Conservation (phyloP, 495 filamentous ascomycete genomes). For the Daldinia concentrica region DNA sequence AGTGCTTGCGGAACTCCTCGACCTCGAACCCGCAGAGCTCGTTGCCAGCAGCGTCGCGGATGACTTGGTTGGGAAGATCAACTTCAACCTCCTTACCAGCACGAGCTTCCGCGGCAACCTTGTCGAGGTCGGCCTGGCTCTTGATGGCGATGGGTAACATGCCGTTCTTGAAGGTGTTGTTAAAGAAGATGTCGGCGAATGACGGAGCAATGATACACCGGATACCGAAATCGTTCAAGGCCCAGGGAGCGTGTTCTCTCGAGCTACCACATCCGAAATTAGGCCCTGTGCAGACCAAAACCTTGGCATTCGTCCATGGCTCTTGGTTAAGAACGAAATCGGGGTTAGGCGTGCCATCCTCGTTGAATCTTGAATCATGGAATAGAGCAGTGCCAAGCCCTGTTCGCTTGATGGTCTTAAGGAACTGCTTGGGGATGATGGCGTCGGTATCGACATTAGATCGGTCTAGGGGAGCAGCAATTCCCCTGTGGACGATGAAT, state of each 20-base stretch:
- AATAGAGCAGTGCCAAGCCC: slow-evolving; percentile 91
- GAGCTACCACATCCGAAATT: slow-evolving; percentile 97
- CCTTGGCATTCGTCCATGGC: slow-evolving; percentile 85
- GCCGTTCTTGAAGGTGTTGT: slow-evolving; percentile 99
- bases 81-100: slow-evolving; percentile 90
- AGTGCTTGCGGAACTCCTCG: slow-evolving; percentile 92
- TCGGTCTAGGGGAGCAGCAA: slow-evolving; percentile 87
- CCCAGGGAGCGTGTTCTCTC: slow-evolving; percentile 97
- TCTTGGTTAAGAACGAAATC: slow-evolving; percentile 92
- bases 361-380: slow-evolving; percentile 78
- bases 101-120: slow-evolving; percentile 80
- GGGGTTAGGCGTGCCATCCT: slow-evolving; percentile 75
- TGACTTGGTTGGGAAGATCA: slow-evolving; percentile 84
- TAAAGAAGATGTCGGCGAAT: slow-evolving; percentile 98
- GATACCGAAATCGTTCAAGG: slow-evolving; percentile 95
- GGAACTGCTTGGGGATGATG: slow-evolving; percentile 98
- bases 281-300: slow-evolving; percentile 89
- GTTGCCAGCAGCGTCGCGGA: slow-evolving; percentile 78
- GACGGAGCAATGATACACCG: slow-evolving; percentile 90
- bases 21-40: slow-evolving; percentile 82
- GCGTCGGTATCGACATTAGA: slow-evolving; percentile 96
- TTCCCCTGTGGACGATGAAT: slow-evolving; percentile 83
- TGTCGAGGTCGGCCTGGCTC: slow-evolving; percentile 69
- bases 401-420: slow-evolving; percentile 99
- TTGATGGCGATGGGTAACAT: slow-evolving; percentile 90